These are phyloP conservation scores for Agarophyton chilense DNA, from an alignment of 23 red algal genomes.

Conservation along the genomic window DNA sequence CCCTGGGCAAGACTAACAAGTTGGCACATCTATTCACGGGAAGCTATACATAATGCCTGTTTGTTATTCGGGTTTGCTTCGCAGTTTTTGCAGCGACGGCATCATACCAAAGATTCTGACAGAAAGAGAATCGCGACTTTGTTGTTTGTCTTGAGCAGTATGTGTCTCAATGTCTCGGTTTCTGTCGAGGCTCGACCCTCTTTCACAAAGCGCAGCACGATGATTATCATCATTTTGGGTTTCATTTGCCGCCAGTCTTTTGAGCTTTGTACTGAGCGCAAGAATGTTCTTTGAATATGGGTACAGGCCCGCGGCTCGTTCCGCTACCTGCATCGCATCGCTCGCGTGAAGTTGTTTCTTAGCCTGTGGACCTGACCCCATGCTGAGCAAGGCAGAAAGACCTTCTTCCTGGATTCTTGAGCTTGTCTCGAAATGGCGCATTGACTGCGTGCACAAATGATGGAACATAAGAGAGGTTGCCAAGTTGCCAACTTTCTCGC, in stretches of 20 bases:
- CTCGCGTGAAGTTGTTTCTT: not conserved
- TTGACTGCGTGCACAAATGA: not conserved
- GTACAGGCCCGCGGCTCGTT: not conserved
- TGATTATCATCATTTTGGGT: not conserved
- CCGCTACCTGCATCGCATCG: not conserved
- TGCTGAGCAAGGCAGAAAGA: constrained; percentile 33
- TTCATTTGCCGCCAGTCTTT: not conserved
- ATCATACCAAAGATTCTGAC: not conserved
- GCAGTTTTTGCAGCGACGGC: not conserved
- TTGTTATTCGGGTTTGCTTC: not conserved
- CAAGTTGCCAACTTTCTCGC: not conserved
- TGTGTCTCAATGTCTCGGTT: not conserved
- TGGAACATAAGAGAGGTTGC: constrained; percentile 13
- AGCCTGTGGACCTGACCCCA: constrained; percentile 16
- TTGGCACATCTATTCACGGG: too few relatives aligned
- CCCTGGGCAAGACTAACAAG: too few relatives aligned
- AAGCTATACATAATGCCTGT: too few relatives aligned
- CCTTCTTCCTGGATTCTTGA: constrained; percentile 27
- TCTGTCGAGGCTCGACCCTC: not conserved
- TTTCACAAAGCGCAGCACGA: not conserved
- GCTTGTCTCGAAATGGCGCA: not conserved
- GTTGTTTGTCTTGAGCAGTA: not conserved
- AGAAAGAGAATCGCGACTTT: not conserved
- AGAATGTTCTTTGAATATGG: constrained; percentile 45
- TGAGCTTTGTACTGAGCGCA: not conserved